These are phyloP conservation scores for Mycena alexandri DNA, from an alignment of 768 basidiomycete species.

Conservation along the genomic window DNA sequence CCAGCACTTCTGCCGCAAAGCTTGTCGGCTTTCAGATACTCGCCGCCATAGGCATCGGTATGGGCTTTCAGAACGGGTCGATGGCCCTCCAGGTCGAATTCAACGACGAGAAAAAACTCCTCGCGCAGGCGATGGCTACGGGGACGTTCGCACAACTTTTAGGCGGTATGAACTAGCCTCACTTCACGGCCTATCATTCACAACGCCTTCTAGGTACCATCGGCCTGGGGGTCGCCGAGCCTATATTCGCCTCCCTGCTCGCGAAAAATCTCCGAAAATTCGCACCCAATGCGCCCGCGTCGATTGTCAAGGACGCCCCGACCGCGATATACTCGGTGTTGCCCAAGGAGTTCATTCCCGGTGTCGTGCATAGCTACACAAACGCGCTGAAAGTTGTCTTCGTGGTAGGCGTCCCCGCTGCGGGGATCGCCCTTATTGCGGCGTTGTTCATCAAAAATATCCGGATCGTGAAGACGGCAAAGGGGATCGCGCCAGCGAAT, in stretches of 20 bases:
- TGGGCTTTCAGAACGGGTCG: conserved; percentile 37
- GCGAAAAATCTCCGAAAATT: conserved; percentile 28
- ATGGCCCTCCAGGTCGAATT: conserved; percentile 39
- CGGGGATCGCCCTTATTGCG: neutral
- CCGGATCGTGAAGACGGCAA: neutral
- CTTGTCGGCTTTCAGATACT: conserved; percentile 37
- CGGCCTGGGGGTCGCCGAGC: conserved; percentile 7
- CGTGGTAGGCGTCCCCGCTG: conserved; percentile 27
- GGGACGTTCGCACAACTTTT: conserved; percentile 34
- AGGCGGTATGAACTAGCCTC: conserved; percentile 19
- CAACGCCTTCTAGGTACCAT: neutral
- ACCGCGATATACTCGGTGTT: conserved; percentile 30
- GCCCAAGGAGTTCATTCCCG: conserved; percentile 25
- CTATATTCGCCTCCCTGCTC: conserved; percentile 26
- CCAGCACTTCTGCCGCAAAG: neutral
- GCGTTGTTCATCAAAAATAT: conserved; percentile 10
- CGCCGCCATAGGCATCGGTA: conserved; percentile 32
- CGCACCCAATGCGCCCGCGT: conserved; percentile 31
- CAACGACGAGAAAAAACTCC: conserved; percentile 6
- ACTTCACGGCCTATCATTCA: neutral
- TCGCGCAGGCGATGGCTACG: conserved; percentile 34
- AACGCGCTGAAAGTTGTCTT: conserved; percentile 24
- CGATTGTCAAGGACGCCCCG: conserved; percentile 25
- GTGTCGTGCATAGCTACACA: conserved; percentile 28
- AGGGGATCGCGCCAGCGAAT: too few relatives aligned